Base-by-base conservation (phyloP, 1,139 yeast species). In the Geotrichum australiense region DNA sequence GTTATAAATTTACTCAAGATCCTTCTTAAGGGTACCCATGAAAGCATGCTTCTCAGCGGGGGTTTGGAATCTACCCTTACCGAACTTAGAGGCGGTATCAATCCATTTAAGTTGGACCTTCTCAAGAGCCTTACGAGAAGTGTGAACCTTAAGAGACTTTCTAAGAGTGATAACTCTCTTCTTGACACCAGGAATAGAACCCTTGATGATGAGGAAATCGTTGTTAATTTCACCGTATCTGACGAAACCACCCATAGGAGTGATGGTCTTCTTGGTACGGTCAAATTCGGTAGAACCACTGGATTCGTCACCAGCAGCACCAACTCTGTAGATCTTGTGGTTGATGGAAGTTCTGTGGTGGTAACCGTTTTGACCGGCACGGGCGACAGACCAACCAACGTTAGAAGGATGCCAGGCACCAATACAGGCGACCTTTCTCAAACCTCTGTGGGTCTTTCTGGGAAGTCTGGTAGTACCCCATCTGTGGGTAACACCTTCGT, bases 341-440 rank as follows among this genome's bases (percentile, higher is more conserved):
- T 91, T 93, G 73, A 89, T 83, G 57, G 98, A 91, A 66, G 98
- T 91, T 84, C 99, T 89, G 93, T 87, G 96, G 78, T 91, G 98
- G 95, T 84, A 91, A 86, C 99, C 99, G 79, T 82, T 86, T 80
- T 91, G 98, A 91, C 99, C 99, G 65, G 98, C 96, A 78, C 99
- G 87, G 65, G 98, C 97, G 74, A 91, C 98, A 68, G 97, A 84
- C 94, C 94, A 91, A 75, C 80, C 77, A 69, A 91, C 99, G 78
- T 91, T 95, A 76, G 96, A 83, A 74, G 98, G 98, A 79, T 91
- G 98, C 99, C 99, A 91, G 69, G 99, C 96, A 82, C 99, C 99
- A 68, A 91, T 93, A 87, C 99, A 91, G 69, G 98, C 99, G 74
- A 91, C 98, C 87, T 93, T 93, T 82, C 99, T 87, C 71, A 89